A percentile compares a stretch with the other conserved stretches of the same genome.
Conservation (phyloP, 192 early-diverging fungal species). For the Entophlyctis luteolus region DNA sequence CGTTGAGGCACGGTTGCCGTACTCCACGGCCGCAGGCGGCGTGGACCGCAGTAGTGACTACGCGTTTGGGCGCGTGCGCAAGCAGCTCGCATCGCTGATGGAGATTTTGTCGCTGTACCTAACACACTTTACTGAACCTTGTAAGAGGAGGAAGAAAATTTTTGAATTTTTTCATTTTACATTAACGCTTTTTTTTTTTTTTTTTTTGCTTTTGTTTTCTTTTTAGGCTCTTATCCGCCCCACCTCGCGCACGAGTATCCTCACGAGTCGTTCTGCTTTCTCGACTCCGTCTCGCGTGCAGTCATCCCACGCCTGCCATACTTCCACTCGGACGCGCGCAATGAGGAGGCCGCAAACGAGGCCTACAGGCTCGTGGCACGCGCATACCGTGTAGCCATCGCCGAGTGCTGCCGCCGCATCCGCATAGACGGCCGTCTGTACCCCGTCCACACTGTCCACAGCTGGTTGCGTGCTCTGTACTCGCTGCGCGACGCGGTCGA, state of each 20-base stretch:
- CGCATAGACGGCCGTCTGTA: slow-evolving; percentile 73
- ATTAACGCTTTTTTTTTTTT: background rate
- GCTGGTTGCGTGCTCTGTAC: slow-evolving; percentile 70
- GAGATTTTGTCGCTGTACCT: slow-evolving; percentile 48
- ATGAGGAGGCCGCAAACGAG: slow-evolving; percentile 65
- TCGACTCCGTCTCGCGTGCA: slow-evolving; percentile 63
- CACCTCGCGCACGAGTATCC: slow-evolving; percentile 78
- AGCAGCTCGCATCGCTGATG: slow-evolving; percentile 66
- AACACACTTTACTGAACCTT: slow-evolving; percentile 42
- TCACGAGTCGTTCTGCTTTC: slow-evolving; percentile 70
- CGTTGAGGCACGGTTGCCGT: slow-evolving; percentile 78
- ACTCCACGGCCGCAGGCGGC: slow-evolving; percentile 65
- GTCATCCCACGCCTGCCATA: slow-evolving; percentile 57
- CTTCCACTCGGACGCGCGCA: slow-evolving; percentile 77
- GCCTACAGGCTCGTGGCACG: slow-evolving; percentile 68
- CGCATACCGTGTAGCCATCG: slow-evolving; percentile 74
- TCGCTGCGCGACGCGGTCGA: background rate
- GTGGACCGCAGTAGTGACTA: slow-evolving; percentile 71
- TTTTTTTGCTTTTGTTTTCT: background rate
- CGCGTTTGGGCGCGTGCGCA: slow-evolving; percentile 79
- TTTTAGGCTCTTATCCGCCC: slow-evolving; percentile 61
- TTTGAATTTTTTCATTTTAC: background rate
- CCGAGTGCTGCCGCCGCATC: slow-evolving; percentile 65
- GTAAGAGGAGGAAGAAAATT: background rate
- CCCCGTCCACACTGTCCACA: slow-evolving; percentile 68